Evolutionary conservation across 1,284 basidiomycete genomes (phyloP).

Genomic region (Microbotryomycetes sp.): DNA sequence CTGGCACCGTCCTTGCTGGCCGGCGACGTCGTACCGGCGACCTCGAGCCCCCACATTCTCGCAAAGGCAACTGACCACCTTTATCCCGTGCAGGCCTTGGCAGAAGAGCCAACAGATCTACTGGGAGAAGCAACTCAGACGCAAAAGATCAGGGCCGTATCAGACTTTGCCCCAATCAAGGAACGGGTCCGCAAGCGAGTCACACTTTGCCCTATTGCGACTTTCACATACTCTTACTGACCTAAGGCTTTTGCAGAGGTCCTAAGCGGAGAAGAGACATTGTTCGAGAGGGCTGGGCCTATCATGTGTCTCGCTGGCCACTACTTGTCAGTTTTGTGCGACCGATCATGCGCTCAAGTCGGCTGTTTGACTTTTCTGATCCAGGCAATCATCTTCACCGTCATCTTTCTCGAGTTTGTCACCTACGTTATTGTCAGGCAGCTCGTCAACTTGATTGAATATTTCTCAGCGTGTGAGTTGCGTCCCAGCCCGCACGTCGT

Average conservation of each 20-base stretch:
- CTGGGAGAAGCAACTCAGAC: constrained; percentile 40
- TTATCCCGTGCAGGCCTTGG: constrained; percentile 1
- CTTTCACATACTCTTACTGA: not conserved
- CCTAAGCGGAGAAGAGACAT: constrained; percentile 45
- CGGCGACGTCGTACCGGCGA: not conserved
- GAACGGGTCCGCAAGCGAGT: constrained; percentile 61
- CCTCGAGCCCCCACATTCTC: not conserved
- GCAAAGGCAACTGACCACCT: not conserved
- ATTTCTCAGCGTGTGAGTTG: constrained; percentile 71
- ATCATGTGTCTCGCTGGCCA: constrained; percentile 78
- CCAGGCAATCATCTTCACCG: constrained; percentile 69
- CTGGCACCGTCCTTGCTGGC: not conserved
- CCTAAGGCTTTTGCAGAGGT: constrained; percentile 35
- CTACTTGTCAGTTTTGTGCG: constrained; percentile 55
- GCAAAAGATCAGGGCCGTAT: constrained; percentile 75
- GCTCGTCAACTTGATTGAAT: constrained; percentile 87
- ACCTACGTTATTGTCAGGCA: constrained; percentile 78
- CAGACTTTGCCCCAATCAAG: constrained; percentile 89
- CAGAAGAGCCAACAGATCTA: constrained; percentile 8
- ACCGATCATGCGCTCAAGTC: not conserved
- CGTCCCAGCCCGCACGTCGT: not conserved
- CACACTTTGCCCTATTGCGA: not conserved
- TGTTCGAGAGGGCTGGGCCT: constrained; percentile 61
- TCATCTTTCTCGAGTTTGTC: constrained; percentile 80
- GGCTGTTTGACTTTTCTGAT: not conserved